phyloP scores from a whole-genome alignment of 2,329 filamentous ascomycete species.

The Chaetomium strumarium region DNA sequence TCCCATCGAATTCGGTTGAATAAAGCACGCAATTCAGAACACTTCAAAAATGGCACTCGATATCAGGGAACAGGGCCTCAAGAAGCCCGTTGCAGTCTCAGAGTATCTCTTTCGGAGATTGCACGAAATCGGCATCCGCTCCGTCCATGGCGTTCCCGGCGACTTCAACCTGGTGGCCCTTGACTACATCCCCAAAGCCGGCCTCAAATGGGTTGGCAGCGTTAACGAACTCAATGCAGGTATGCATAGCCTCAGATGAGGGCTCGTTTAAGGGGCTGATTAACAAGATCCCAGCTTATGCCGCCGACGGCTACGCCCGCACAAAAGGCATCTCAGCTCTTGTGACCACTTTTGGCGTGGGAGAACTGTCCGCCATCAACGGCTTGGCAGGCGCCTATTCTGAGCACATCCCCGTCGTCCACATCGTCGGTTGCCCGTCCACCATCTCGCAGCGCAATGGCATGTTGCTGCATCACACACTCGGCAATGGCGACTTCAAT shows the following conservation, averaged over 20 bases:
- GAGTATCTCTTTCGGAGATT: constrained; percentile 64
- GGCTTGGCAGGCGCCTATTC: constrained; percentile 69
- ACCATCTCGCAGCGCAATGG: constrained; percentile 43
- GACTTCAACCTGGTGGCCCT: constrained; percentile 68
- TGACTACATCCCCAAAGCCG: constrained; percentile 56
- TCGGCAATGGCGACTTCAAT: constrained; percentile 73
- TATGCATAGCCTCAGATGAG: constrained; percentile 30
- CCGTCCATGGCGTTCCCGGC: constrained; percentile 63
- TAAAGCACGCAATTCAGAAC: neutral
- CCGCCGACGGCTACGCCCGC: constrained; percentile 73
- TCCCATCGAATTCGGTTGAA: neutral
- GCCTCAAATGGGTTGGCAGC: constrained; percentile 61
- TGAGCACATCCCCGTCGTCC: constrained; percentile 65
- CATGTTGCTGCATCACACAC: constrained; percentile 59
- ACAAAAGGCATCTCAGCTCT: constrained; percentile 65
- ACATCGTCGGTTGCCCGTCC: constrained; percentile 55
- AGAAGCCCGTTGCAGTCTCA: constrained; percentile 48
- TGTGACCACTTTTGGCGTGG: constrained; percentile 71
- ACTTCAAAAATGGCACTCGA: constrained; percentile 28
- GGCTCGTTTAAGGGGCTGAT: too few species aligned
- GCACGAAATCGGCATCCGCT: constrained; percentile 57
- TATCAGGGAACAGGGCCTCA: constrained; percentile 38
- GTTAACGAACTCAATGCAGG: constrained; percentile 69
- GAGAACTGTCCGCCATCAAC: constrained; percentile 67
- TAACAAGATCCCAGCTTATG: constrained; percentile 49